Evolutionary conservation across 2,329 filamentous ascomycete genomes (phyloP), one percentile per base, ranked within the genome.

Genomic region (Talaromyces verruculosus): DNA sequence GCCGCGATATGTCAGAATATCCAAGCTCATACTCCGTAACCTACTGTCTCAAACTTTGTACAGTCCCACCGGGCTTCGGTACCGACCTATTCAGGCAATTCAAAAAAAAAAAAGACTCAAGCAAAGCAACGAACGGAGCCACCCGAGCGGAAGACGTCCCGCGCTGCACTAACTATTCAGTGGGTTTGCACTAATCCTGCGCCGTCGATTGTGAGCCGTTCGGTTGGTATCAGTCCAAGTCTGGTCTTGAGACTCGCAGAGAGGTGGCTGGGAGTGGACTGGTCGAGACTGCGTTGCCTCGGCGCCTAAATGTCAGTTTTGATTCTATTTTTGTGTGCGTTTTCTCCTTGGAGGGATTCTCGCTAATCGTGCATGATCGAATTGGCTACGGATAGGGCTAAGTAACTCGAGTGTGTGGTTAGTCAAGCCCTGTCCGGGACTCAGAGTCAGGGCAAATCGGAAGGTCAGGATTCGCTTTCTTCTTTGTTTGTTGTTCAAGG

Each of bases 81-180:
- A 60, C 57, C 57, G 39, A 60, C 57, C 57, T 60, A 60, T 60
- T 60, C 39, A 17, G 57, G 57, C 57, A 60, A 60, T 37, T 33
- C 57, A 45, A 19, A 28, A 19, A 28, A 45, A 19, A 28, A 19
- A 28, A 25, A 43, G 13, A 22, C 22, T 15, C n/a, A 28, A 39
- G 17, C 15, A 43, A 59, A 30, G 25, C 30, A 45, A 43, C 35
- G 10, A 45, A 45, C 28, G 35, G 57, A 45, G 57, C 35, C 22
- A 60, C 28, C 39, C 57, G 35, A 43, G 37, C 57, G 57, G 57
- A 60, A 60, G 22, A 45, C 57, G 22, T 60, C 37, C 57, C 37
- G 57, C 53, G 53, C 17, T 55, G 49, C 51, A 55, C 51, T 57
- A 57, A 6, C n/a, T 7, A 57, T 15, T 22, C 30, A 22, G 17